These are phyloP conservation scores for Zasmidium cellare DNA, from an alignment of 2,329 filamentous ascomycete genomes.

Conservation along the genomic window DNA sequence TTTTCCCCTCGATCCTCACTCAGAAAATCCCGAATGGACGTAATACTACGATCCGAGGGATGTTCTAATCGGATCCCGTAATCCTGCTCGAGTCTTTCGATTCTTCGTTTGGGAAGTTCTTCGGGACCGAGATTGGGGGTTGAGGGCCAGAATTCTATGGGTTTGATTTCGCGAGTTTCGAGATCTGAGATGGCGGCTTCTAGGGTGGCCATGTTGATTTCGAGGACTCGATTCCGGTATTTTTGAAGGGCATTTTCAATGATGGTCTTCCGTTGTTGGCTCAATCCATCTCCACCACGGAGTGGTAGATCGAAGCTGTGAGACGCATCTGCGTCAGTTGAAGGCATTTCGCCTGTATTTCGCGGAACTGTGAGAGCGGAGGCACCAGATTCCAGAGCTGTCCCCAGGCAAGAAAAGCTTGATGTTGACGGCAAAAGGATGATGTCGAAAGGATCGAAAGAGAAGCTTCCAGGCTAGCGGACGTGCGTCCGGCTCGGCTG, in stretches of 20 bases:
- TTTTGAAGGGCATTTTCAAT: constrained; percentile 4
- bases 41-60: background rate
- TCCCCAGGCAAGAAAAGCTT: background rate
- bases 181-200: background rate
- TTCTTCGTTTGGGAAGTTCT: background rate
- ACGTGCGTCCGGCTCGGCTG: background rate
- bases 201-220: background rate
- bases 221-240: constrained; percentile 2
- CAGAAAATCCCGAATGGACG: background rate
- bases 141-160: background rate
- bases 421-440: background rate
- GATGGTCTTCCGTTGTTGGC: background rate
- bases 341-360: background rate
- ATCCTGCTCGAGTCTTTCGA: background rate
- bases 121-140: background rate
- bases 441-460: background rate
- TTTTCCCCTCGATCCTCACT: background rate
- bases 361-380: background rate
- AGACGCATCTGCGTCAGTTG: background rate
- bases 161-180: background rate
- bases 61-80: background rate
- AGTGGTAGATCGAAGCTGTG: background rate
- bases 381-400: background rate
- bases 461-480: background rate
- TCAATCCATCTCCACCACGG: background rate